These are phyloP conservation scores for Trichoderma pleuroti DNA, from an alignment of 2,329 filamentous ascomycete species.

Conservation along the genomic window DNA sequence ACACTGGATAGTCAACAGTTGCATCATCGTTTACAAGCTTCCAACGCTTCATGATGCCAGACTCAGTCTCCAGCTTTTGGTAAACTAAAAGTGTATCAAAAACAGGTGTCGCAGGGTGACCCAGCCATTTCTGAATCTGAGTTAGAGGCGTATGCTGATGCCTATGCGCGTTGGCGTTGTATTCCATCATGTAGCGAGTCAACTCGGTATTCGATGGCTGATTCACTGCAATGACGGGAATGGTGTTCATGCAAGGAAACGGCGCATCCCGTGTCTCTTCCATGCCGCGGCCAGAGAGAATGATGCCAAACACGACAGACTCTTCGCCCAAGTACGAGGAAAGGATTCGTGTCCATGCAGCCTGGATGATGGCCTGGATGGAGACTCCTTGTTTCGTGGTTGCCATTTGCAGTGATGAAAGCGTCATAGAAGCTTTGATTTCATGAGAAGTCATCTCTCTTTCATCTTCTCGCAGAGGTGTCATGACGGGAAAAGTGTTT, in stretches of 20 bases:
- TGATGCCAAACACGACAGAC: conserved; percentile 72
- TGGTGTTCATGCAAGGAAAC: conserved; percentile 78
- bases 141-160: conserved; percentile 69
- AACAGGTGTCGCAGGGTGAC: conserved; percentile 58
- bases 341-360: conserved; percentile 73
- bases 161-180: conserved; percentile 61
- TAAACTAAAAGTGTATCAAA: conserved; percentile 87
- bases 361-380: conserved; percentile 71
- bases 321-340: conserved; percentile 73
- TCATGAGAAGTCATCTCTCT: conserved; percentile 34
- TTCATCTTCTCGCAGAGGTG: conserved; percentile 51
- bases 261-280: conserved; percentile 56
- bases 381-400: conserved; percentile 63
- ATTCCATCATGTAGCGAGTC: conserved; percentile 60
- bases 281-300: conserved; percentile 69
- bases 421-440: conserved; percentile 35
- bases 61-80: conserved; percentile 54
- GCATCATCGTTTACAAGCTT: conserved; percentile 61
- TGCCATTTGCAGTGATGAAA: conserved; percentile 48
- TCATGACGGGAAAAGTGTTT: conserved; percentile 73
- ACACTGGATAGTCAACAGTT: conserved; percentile 72
- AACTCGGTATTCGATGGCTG: conserved; percentile 52
- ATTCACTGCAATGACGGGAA: conserved; percentile 66
- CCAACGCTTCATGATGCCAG: conserved; percentile 47
- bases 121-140: conserved; percentile 69